Evolutionary conservation across 768 basidiomycete genomes (phyloP).

Genomic region (Serpula lacrymans): DNA sequence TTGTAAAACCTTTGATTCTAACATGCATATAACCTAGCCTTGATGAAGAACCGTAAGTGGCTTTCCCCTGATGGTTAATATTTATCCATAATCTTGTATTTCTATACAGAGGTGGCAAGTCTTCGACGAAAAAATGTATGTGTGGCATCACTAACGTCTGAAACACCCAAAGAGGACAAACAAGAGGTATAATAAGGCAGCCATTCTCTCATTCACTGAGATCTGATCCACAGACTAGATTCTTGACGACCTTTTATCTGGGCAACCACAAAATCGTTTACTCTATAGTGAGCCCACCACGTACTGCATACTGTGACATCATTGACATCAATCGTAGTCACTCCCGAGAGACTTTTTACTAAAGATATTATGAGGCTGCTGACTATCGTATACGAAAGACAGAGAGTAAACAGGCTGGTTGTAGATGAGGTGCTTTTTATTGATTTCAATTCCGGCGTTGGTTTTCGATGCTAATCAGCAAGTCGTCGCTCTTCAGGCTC

Average conservation of each 20-base stretch:
- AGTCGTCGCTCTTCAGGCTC: slow-evolving; percentile 45
- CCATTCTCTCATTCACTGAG: neutral
- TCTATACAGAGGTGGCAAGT: slow-evolving; percentile 55
- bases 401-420: slow-evolving; percentile 67
- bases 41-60: slow-evolving; percentile 77
- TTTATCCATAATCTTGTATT: neutral
- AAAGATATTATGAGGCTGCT: slow-evolving; percentile 53
- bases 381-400: slow-evolving; percentile 45
- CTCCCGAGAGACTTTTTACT: slow-evolving; percentile 69
- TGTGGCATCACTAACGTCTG: slow-evolving; percentile 65
- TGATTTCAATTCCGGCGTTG: neutral
- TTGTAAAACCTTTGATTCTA: neutral
- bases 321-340: slow-evolving; percentile 40
- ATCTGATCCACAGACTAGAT: slow-evolving; percentile 41
- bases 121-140: slow-evolving; percentile 52
- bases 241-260: slow-evolving; percentile 54
- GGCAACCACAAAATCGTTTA: slow-evolving; percentile 54
- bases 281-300: slow-evolving; percentile 60
- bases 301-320: neutral
- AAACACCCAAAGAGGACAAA: slow-evolving; percentile 54
- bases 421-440: slow-evolving; percentile 65
- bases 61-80: neutral
- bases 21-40: slow-evolving; percentile 40
- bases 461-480: slow-evolving; percentile 1
- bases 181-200: slow-evolving; percentile 37